Base-by-base conservation (phyloP, 495 filamentous ascomycete genomes). In the Aspergillus baeticus region DNA sequence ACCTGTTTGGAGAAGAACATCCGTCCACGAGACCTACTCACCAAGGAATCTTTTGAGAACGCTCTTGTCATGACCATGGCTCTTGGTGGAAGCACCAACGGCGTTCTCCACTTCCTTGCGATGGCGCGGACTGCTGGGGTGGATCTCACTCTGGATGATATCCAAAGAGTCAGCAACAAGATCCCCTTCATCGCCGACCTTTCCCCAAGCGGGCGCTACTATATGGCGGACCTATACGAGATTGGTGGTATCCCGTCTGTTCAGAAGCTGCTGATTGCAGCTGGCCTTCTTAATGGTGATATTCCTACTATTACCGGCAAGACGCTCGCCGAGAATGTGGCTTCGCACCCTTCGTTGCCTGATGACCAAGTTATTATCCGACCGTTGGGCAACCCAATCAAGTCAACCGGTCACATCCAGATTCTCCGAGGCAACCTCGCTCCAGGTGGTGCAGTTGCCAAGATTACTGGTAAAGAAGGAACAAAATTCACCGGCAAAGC, bases 391-490 rank as follows among this genome's bases (percentile, higher is more conserved):
- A 83, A 92, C 66, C 94, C 94, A 15, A 96, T 97, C 76, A 97
- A 96, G 70, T 44, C 75, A 2, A 90, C 87, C 10, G 94, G 94
- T 37, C 94, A 98, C 68, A 77, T 98, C 44, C 91, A 94, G 65
- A 89, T 98, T 45, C 81, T 98, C 10, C 81, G 81, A 45, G 94
- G 94, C 35, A 97, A 97, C 71, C 83, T 98, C 35, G 89, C 93
- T 2, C 94, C 94, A 1, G 88, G 87, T 33, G 94, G 94, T 33
- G 88, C 94, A 8, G 94, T 98, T 3, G 93, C 94, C 57, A 98
- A 98, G 76, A 98, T 98, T 69, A 98, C 94, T 0, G 94, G 94
- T 17, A 97, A 96, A 69, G 94, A 98, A 71, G 94, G 94, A 5
- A 77, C 87, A 13, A 70, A 70, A 6, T 98, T 98, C 72, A 87